These are phyloP conservation scores for Blastomyces parvus DNA, from an alignment of 2,329 filamentous ascomycete genomes.

Conservation along the genomic window DNA sequence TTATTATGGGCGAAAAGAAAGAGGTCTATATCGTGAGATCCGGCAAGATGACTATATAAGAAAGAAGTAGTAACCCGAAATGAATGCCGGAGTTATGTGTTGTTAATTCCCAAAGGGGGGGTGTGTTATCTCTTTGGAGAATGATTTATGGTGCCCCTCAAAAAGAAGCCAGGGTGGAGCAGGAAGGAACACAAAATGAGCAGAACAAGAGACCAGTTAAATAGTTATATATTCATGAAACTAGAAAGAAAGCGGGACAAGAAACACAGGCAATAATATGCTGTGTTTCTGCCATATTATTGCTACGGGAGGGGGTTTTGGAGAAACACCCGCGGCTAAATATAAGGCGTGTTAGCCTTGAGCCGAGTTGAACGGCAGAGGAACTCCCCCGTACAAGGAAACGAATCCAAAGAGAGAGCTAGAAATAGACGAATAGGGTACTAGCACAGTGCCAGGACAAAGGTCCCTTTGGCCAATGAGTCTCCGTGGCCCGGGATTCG, in stretches of 20 bases:
- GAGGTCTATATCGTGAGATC: neutral
- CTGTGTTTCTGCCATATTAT: neutral
- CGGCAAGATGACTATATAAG: neutral
- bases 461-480: too few relatives aligned
- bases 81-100: neutral
- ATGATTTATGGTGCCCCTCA: neutral
- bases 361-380: neutral
- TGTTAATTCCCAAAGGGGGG: neutral
- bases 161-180: neutral
- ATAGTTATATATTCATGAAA: neutral
- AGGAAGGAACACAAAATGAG: neutral
- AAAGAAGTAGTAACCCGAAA: neutral
- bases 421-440: too few relatives aligned
- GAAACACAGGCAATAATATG: neutral
- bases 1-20: neutral
- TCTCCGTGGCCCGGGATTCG: too few relatives aligned
- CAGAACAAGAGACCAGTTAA: neutral
- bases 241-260: neutral
- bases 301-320: neutral
- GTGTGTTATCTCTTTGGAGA: neutral
- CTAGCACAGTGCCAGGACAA: too few relatives aligned
- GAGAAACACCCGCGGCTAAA: constrained; percentile 1
- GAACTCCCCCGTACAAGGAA: too few relatives aligned
- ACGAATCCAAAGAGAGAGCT: too few relatives aligned
- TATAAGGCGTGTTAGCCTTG: too few relatives aligned